Evolutionary conservation across 192 early-diverging fungal species (phyloP), one percentile per base, ranked within the genome.

Genomic region (Dispira simplex): DNA sequence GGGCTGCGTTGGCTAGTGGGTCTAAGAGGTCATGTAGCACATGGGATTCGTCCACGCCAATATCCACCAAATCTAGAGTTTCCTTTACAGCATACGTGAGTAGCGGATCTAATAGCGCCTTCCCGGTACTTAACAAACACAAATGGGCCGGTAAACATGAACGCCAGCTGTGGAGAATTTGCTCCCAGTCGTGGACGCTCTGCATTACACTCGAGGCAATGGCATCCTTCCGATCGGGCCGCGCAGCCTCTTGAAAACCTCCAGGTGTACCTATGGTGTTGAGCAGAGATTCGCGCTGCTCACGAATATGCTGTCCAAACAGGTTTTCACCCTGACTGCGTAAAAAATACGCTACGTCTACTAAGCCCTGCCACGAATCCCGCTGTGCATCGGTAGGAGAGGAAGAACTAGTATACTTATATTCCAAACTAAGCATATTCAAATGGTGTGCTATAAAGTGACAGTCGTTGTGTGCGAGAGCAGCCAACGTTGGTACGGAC

Each of bases 41-140:
- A 21, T 62, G 6, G 8, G 59, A 62, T 43, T 62, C 59, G 16
- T 62, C 59, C n/a, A 62, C 59, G 8, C 59, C 59, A 18, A 62
- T 62, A 62, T 62, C 59, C 14, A 62, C 59, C 8, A 62, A 20
- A 62, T 62, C 59, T 13, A 62, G 44, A 12, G 46, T 45, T 8
- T 62, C 59, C 11, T 62, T 45, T 5, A 44, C 43, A n/a, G 26
- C 59, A 12, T 39, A 44, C n/a, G 14, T 10, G n/a, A 62, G 59
- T 25, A 62, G n/a, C 44, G 59, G 20, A n/a, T 62, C 43, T 8
- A 62, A 45, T 8, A 62, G 8, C 20, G n/a, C 23, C 39, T 45
- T 43, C 6, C 59, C 59, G 16, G 39, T 62, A 14, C 44, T 20
- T 21, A 62, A n/a, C 8, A 39, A n/a, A 2, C 20, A 46, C n/a